Evolutionary conservation across 129 eudicot genomes (phyloP), one percentile per base, ranked within the genome.

Genomic region (Calendula officinalis): DNA sequence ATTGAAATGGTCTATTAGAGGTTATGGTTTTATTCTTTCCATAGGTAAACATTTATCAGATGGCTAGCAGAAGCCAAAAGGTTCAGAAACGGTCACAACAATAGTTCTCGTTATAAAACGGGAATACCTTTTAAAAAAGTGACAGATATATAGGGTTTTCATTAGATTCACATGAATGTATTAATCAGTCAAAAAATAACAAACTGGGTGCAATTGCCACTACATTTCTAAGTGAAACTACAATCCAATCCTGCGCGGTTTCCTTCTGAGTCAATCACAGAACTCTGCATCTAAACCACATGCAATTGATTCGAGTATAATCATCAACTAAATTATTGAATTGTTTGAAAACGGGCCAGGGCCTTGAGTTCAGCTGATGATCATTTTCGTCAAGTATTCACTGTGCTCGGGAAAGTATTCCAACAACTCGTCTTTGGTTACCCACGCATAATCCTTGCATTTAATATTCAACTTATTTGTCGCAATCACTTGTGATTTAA

Each of bases 321-420:
- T 35, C 47, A 62, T 15, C 13, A 12, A 71, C 47, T 10, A 58
- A 56, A 44, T 66, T 73, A 74, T 66, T 56, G 11, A 13, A 40
- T 48, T 7, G 40, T 39, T 56, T 10, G 30, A 13, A 6, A 52
- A 37, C 27, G 11, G 37, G 6, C n/a, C 17, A 1, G 15, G 11
- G 27, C 34, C 27, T 52, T 7, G 2, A 67, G 13, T 57, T 84
- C 69, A 87, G 74, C 84, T 81, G 81, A 92, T 83, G 73, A 92
- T 88, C 95, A 92, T 88, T 78, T 77, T 86, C 62, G 78, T 80
- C 60, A 88, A 75, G 76, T 70, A 85, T 61, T 83, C 89, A 34
- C 81, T 83, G 45, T 92, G 89, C 82, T 92, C 85, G 2, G 99
- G 99, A 22, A 92, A 88, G 66, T 79, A 79, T 67, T 92, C 95